A percentile compares a stretch with the other conserved stretches of the same genome.
phyloP scores from a whole-genome alignment of 305 asterid genomes.

The Lippia alba region DNA sequence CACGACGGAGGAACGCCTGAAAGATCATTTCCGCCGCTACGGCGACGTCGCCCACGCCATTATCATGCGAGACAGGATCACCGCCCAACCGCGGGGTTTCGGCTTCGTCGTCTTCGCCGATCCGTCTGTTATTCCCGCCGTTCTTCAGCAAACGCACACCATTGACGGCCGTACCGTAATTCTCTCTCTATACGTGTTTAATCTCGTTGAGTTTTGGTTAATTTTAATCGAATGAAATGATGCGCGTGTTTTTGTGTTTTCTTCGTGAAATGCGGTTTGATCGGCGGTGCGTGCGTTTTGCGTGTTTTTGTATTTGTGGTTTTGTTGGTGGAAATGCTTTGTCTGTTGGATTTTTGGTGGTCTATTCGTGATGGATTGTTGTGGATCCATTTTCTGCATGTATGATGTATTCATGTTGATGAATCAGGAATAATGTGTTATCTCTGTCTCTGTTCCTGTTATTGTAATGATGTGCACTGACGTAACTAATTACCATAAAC shows the following conservation, averaged over 20 bases:
- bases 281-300: not conserved
- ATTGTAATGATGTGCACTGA: not conserved
- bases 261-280: constrained; percentile 8
- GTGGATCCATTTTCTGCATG: constrained; percentile 6
- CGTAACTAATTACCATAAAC: not conserved
- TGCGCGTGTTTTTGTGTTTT: not conserved
- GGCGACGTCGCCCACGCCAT: constrained; percentile 37
- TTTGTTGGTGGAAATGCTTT: not conserved
- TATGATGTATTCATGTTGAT: not conserved
- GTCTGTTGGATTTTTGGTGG: not conserved
- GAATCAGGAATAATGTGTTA: not conserved
- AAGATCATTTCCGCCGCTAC: constrained; percentile 36
- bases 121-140: constrained; percentile 39
- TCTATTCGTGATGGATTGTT: not conserved
- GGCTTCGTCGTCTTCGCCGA: constrained; percentile 45
- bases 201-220: not conserved
- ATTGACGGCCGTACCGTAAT: constrained; percentile 44
- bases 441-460: not conserved
- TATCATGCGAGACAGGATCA: constrained; percentile 40
- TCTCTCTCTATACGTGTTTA: not conserved
- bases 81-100: constrained; percentile 43
- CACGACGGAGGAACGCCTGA: constrained; percentile 42
- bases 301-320: not conserved
- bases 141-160: constrained; percentile 40
- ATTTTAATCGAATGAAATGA: constrained; percentile 2